These are phyloP conservation scores for Zymoseptoria crescenta DNA, from an alignment of 2,329 filamentous ascomycete genomes.

Conservation along the genomic window DNA sequence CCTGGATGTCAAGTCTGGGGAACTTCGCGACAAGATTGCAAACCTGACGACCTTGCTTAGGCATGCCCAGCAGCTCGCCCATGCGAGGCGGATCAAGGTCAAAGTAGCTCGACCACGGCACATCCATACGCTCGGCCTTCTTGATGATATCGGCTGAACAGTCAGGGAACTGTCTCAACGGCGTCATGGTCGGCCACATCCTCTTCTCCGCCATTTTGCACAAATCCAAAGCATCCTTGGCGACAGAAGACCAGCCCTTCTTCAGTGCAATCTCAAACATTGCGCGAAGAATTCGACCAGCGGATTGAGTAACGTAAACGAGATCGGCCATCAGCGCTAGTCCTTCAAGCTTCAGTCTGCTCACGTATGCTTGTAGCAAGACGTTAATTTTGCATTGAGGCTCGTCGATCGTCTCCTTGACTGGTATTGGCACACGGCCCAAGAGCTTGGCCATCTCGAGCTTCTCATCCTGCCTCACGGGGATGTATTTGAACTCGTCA, in stretches of 20 bases:
- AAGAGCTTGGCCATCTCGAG: slow-evolving; percentile 88
- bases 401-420: slow-evolving; percentile 96
- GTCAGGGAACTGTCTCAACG: slow-evolving; percentile 77
- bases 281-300: slow-evolving; percentile 87
- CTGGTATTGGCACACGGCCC: slow-evolving; percentile 82
- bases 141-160: slow-evolving; percentile 80
- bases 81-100: slow-evolving; percentile 93
- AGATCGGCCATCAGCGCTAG: slow-evolving; percentile 96
- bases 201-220: slow-evolving; percentile 99
- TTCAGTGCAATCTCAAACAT: slow-evolving; percentile 97
- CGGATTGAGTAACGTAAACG: slow-evolving; percentile 97
- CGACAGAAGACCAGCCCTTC: slow-evolving; percentile 90
- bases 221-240: slow-evolving; percentile 83
- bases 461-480: slow-evolving; percentile 95
- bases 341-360: slow-evolving; percentile 84
- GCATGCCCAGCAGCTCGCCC: slow-evolving; percentile 87
- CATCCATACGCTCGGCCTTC: slow-evolving; percentile 90
- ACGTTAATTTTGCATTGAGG: slow-evolving; percentile 98
- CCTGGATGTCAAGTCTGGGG: slow-evolving; percentile 83
- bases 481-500: slow-evolving; percentile 98
- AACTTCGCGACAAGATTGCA: slow-evolving; percentile 87
- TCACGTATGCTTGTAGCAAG: slow-evolving; percentile 91
- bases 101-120: slow-evolving; percentile 89
- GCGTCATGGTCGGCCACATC: slow-evolving; percentile 99
- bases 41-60: slow-evolving; percentile 76